phyloP scores from a whole-genome alignment of 2,329 filamentous ascomycete genomes.

The Emmonsiellopsis sp. region DNA sequence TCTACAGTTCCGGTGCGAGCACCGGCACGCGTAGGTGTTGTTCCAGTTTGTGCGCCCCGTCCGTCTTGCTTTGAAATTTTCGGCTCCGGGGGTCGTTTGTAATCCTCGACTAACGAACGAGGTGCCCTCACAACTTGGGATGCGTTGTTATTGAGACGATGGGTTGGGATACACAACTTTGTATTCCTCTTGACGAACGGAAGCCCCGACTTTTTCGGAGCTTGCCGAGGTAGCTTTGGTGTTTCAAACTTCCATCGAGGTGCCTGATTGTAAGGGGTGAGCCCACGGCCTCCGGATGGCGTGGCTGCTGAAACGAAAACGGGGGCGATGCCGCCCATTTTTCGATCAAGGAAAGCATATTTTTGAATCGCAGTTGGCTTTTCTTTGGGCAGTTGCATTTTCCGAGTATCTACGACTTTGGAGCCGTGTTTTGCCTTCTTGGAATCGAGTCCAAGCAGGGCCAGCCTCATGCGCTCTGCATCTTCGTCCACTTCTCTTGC shows the following conservation, averaged over 20 bases:
- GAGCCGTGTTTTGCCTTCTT: slow-evolving; percentile 50
- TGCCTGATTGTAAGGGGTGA: slow-evolving; percentile 7
- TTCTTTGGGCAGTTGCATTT: slow-evolving; percentile 21
- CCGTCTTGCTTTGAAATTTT: background rate
- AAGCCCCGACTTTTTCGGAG: slow-evolving; percentile 5
- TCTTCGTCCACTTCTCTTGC: slow-evolving; percentile 49
- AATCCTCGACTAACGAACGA: slow-evolving; percentile 33
- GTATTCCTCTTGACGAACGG: slow-evolving; percentile 26
- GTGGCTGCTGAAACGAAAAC: slow-evolving; percentile 12
- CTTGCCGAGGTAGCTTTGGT: slow-evolving; percentile 15
- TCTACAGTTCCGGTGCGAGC: slow-evolving; percentile 15
- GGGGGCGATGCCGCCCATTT: slow-evolving; percentile 22
- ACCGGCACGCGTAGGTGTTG: background rate
- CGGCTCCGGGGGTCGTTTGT: slow-evolving; percentile 22
- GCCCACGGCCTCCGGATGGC: background rate
- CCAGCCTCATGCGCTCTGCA: slow-evolving; percentile 48
- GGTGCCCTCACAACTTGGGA: slow-evolving; percentile 32
- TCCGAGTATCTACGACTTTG: slow-evolving; percentile 44
- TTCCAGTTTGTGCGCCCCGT: background rate
- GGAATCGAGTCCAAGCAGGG: slow-evolving; percentile 49
- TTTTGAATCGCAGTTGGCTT: slow-evolving; percentile 23
- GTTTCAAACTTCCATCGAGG: slow-evolving; percentile 18
- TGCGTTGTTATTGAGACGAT: slow-evolving; percentile 31
- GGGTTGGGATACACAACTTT: slow-evolving; percentile 30
- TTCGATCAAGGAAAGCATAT: slow-evolving; percentile 24